A percentile compares a stretch with the other conserved stretches of the same genome.
Conservation (phyloP, 306 rosid species). For the Cucurbita argyrosperma region DNA sequence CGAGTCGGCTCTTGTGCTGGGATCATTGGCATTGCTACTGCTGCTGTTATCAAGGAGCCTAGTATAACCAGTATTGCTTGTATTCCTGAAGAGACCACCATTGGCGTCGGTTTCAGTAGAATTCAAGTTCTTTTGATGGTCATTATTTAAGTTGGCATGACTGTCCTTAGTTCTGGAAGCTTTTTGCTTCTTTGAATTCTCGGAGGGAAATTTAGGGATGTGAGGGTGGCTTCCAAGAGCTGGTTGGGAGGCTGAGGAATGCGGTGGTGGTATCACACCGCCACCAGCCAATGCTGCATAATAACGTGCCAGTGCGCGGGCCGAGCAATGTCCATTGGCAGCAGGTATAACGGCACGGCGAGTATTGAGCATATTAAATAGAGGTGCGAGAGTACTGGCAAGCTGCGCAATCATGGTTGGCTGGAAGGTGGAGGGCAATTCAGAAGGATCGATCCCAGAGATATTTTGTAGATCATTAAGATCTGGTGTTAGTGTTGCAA, state of each 20-base stretch:
- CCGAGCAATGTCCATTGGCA: conserved; percentile 89
- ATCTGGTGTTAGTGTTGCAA: conserved; percentile 64
- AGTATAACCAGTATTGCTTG: conserved; percentile 6
- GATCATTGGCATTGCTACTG: conserved; percentile 6
- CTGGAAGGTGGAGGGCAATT: conserved; percentile 70
- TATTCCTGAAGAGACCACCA: conserved; percentile 6
- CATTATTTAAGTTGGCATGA: conserved; percentile 9
- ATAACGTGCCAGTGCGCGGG: conserved; percentile 91
- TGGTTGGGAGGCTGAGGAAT: conserved; percentile 54
- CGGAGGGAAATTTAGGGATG: conserved; percentile 48
- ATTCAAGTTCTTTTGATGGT: conserved; percentile 13
- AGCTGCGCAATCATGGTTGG: conserved; percentile 34
- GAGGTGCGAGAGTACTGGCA: conserved; percentile 30
- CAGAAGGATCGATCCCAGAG: conserved; percentile 30
- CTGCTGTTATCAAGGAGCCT: conserved; percentile 13
- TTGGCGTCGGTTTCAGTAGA: neutral
- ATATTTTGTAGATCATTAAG: conserved; percentile 39
- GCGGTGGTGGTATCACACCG: conserved; percentile 71
- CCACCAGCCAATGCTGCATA: conserved; percentile 82
- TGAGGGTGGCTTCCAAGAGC: conserved; percentile 86
- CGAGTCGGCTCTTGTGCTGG: conserved; percentile 1
- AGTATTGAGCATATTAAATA: conserved; percentile 53
- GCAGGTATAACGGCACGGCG: conserved; percentile 93
- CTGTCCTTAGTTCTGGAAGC: conserved; percentile 18
- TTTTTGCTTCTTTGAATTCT: conserved; percentile 25